Conservation (phyloP, 2,329 filamentous ascomycete genomes). For the Incumbomyces lentus region DNA sequence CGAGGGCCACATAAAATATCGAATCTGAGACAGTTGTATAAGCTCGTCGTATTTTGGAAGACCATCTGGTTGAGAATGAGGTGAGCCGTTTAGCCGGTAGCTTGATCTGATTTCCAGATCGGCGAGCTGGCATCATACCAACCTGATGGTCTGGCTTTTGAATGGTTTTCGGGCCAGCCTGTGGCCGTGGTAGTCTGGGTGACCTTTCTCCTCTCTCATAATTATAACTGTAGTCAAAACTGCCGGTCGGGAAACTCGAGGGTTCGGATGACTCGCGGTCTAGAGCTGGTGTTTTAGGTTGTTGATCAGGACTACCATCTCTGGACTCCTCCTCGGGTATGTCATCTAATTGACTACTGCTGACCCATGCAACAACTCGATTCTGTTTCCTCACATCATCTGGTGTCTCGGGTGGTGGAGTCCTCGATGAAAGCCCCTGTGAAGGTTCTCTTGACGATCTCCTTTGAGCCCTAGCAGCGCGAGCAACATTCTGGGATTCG, state of each 20-base stretch:
- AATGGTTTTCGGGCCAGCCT: background rate
- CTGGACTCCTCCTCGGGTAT: conserved; percentile 16
- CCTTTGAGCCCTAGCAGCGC: conserved; percentile 18
- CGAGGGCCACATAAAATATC: background rate
- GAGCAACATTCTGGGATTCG: conserved; percentile 11
- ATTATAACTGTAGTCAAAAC: conserved; percentile 21
- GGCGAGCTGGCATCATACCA: too few species aligned
- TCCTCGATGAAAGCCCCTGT: conserved; percentile 11
- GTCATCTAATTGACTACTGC: conserved; percentile 13
- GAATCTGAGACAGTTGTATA: background rate
- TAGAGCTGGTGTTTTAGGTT: conserved; percentile 1
- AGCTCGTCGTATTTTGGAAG: background rate
- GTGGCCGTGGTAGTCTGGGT: conserved; percentile 12
- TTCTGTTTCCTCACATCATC: conserved; percentile 13
- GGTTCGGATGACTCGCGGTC: conserved; percentile 9
- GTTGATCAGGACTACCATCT: background rate
- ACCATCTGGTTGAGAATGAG: background rate
- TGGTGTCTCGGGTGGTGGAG: conserved; percentile 9
- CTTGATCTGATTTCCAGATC: too few species aligned
- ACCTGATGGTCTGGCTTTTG: too few species aligned
- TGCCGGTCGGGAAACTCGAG: conserved; percentile 20
- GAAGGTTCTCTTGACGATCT: conserved; percentile 18
- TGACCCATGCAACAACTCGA: conserved; percentile 17
- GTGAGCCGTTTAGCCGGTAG: too few species aligned
- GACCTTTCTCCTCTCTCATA: conserved; percentile 18